Percentiles rank a stretch among this genome's conserved stretches.
Conservation (phyloP, 305 asterid species). For the Coffea humblotiana region DNA sequence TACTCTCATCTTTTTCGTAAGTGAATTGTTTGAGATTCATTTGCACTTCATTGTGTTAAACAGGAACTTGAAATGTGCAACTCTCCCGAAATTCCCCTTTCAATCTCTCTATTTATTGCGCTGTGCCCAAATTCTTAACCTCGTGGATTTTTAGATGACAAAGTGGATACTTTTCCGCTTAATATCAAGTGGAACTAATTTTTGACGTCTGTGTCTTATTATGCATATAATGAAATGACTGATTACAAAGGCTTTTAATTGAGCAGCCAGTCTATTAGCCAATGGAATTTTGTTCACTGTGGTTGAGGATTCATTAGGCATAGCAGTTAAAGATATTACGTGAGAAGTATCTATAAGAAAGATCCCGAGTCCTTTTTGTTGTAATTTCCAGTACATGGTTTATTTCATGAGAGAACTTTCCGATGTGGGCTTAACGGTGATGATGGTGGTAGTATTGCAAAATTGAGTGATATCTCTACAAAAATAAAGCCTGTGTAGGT, state of each 20-base stretch:
- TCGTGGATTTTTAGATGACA: neutral
- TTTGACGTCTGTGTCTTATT: neutral
- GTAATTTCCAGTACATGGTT: no score
- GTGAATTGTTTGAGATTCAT: neutral
- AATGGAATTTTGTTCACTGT: neutral
- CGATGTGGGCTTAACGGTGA: no score
- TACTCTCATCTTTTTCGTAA: neutral
- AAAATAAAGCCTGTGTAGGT: no score
- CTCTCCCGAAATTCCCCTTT: neutral
- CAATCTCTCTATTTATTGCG: neutral
- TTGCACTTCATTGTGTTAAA: neutral
- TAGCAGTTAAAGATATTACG: neutral
- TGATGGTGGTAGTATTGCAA: no score
- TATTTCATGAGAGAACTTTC: no score
- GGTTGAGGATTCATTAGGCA: neutral
- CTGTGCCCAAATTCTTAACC: neutral
- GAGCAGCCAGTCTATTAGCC: neutral
- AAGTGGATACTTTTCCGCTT: neutral
- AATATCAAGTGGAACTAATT: neutral
- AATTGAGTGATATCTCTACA: no score
- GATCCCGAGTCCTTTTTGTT: no score
- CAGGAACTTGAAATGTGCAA: neutral
- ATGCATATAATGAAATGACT: neutral
- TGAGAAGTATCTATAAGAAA: neutral
- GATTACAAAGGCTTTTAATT: neutral